Evolutionary conservation across 2,329 filamentous ascomycete species (phyloP), one percentile per base, ranked within the genome.

Genomic region (Dactylellina haptotyla): DNA sequence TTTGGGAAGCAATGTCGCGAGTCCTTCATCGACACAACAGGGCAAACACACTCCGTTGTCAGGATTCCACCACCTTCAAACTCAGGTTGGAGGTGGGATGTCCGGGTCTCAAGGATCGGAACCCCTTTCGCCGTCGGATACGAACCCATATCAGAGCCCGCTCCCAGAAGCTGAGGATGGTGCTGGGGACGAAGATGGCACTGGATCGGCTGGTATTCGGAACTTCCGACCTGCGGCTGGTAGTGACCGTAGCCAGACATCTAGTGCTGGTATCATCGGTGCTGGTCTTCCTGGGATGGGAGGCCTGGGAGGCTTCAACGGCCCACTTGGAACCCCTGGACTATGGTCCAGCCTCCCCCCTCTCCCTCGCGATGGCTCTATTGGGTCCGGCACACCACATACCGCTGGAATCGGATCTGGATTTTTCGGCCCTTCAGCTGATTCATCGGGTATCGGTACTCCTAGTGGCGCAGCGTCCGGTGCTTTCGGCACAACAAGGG

Each of bases 61-160:
- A 25, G 79, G 78, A n/a, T 78, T 79, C 48, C 84, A 86, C 45
- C 85, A 84, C 14, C 85, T 85, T 9, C 82, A 84, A 25, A 83
- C 82, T 51, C 82, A 83, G 57, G 81, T 82, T 64, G 80, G 79
- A 25, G 79, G 77, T 32, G 78, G 78, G 16, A 66, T 77, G 51
- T 77, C 76, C 20, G 76, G 76, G 45, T 73, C 75, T 23, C 72
- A 76, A 45, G 84, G 84, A n/a, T 84, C 89, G 76, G 91, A 92
- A 69, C 90, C 91, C 0, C 87, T 92, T 79, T 98, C 94, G 80
- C 95, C 95, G 9, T 95, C 93, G 0, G 92, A 96, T 78, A 98
- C 95, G 2, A 99, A 99, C 79, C 95, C 95, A 1, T 99, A 95
- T 80, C 91, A 93, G 76, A 98, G 94, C 80, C 95, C 95, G 1